These are phyloP conservation scores for Platanthera guangdongensis DNA, from an alignment of 106 monocot species.

Conservation along the genomic window DNA sequence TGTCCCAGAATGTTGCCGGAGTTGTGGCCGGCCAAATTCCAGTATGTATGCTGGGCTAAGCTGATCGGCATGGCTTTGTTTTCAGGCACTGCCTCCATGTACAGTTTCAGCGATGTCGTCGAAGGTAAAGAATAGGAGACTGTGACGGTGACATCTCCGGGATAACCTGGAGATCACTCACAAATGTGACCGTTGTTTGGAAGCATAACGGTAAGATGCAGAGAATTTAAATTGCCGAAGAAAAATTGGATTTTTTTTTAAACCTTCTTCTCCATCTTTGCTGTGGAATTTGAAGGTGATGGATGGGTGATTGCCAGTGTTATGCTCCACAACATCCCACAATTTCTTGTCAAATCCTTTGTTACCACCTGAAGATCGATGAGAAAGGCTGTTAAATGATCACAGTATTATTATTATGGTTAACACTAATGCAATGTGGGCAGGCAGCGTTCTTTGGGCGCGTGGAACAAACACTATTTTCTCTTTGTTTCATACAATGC, in stretches of 20 bases:
- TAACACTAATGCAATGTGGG: no score
- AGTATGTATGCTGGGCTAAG: constrained; percentile 44
- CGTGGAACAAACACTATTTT: no score
- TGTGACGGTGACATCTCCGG: constrained; percentile 31
- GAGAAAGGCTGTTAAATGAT: no score
- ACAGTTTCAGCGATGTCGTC: constrained; percentile 17
- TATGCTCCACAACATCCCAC: constrained; percentile 19
- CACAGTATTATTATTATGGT: no score
- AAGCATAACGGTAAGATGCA: no score
- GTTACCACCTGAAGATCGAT: constrained; percentile 4
- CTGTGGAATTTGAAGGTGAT: constrained; percentile 33
- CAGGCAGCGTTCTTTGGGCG: no score
- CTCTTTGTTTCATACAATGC: no score
- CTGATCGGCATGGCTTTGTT: constrained; percentile 37
- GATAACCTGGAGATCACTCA: constrained; percentile 21
- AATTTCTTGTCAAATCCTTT: constrained; percentile 25
- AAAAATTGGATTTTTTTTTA: neutral
- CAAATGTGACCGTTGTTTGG: no score
- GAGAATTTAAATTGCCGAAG: no score
- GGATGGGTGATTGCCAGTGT: constrained; percentile 19
- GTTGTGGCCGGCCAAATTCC: constrained; percentile 40
- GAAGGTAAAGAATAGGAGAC: constrained; percentile 33
- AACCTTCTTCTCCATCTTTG: constrained; percentile 45
- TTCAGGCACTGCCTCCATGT: constrained; percentile 25
- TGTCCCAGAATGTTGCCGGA: constrained; percentile 22